Evolutionary conservation across 345 rosid species (phyloP).

Genomic region (Euphorbia tirucalli): DNA sequence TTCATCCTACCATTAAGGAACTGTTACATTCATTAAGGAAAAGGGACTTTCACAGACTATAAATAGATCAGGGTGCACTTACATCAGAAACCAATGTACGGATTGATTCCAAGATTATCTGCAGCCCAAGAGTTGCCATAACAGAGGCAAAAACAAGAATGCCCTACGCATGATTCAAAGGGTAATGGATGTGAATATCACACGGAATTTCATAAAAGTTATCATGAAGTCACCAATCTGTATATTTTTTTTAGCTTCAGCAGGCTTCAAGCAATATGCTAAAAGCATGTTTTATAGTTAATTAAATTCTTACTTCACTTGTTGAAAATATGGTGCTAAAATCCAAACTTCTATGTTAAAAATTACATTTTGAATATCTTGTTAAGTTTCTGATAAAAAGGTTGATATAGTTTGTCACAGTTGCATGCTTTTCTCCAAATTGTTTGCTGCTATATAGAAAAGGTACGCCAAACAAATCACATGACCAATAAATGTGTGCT

Average conservation of each 20-base stretch:
- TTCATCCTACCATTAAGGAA: constrained; percentile 8
- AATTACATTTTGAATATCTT: neutral
- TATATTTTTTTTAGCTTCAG: neutral
- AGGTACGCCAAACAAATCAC: neutral
- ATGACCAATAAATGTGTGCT: neutral
- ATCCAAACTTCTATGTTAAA: neutral
- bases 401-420: no score
- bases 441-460: neutral
- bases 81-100: constrained; percentile 73
- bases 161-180: constrained; percentile 54
- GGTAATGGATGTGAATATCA: neutral
- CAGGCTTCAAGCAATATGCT: neutral
- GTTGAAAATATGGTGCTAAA: neutral
- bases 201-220: neutral
- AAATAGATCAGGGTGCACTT: constrained; percentile 29
- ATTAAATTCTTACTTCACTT: neutral
- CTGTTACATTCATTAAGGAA: neutral
- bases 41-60: neutral
- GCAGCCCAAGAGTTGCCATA: constrained; percentile 98
- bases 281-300: neutral
- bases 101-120: constrained; percentile 87
- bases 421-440: neutral
- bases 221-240: neutral
- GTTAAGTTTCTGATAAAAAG: no score
- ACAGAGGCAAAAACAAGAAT: constrained; percentile 98